phyloP scores from a whole-genome alignment of 2,329 filamentous ascomycete species.

The Cordyceps tenuipes region DNA sequence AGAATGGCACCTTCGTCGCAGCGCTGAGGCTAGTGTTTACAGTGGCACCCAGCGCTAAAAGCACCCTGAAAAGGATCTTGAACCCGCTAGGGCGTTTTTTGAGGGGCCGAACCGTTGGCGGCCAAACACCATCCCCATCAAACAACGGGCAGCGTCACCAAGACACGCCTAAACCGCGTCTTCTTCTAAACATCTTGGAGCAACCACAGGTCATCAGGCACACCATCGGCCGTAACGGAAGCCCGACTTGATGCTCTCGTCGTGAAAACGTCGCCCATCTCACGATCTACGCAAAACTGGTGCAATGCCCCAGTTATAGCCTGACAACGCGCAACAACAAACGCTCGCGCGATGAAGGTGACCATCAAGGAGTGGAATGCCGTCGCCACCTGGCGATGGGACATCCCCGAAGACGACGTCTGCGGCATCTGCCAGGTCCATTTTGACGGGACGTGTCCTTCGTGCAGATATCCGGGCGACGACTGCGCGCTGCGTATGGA shows the following conservation, averaged over 20 bases:
- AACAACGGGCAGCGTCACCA: neutral
- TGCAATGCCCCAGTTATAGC: neutral
- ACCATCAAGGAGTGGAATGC: slow-evolving; percentile 89
- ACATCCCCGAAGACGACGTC: slow-evolving; percentile 93
- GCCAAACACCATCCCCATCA: no score
- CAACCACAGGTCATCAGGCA: neutral
- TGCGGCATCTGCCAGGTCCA: slow-evolving; percentile 98
- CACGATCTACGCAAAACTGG: neutral
- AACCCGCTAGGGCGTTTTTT: neutral
- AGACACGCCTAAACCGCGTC: slow-evolving; percentile 1
- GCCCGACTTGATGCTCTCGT: no score
- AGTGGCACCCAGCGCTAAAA: neutral
- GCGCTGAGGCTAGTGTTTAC: neutral
- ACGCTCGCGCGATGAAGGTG: slow-evolving; percentile 67
- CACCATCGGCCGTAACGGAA: neutral
- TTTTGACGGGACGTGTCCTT: slow-evolving; percentile 95
- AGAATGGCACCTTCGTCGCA: neutral
- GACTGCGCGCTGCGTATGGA: slow-evolving; percentile 79
- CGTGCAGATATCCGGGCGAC: slow-evolving; percentile 95
- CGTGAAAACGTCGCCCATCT: neutral
- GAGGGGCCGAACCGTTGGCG: neutral
- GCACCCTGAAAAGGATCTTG: neutral
- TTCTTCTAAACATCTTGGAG: neutral
- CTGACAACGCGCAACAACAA: neutral
- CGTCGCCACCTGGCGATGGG: slow-evolving; percentile 95